Conservation (phyloP, 2,329 filamentous ascomycete species). For the Didymella pomorum region DNA sequence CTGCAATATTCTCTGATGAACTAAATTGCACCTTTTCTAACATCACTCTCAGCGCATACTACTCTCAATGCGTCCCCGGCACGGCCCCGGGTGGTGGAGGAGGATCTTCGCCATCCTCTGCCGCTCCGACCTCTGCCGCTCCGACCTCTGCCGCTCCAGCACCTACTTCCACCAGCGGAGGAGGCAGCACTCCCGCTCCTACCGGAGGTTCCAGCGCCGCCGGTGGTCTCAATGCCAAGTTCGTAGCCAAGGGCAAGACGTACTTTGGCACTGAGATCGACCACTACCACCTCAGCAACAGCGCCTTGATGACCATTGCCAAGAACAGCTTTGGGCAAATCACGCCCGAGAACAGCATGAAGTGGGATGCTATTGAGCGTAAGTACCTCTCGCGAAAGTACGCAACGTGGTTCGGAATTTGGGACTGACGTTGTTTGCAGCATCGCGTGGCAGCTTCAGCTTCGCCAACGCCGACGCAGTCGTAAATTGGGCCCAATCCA, state of each 20-base stretch:
- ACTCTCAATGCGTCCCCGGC: background rate
- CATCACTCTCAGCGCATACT: background rate
- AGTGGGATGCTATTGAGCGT: background rate
- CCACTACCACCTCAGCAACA: slow-evolving; percentile 8
- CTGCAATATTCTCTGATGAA: background rate
- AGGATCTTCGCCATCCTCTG: background rate
- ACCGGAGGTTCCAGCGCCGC: background rate
- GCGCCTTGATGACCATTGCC: background rate
- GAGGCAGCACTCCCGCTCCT: background rate
- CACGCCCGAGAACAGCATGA: background rate
- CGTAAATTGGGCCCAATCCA: background rate
- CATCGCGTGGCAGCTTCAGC: background rate
- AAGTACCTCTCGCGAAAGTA: background rate
- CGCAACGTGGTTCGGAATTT: background rate
- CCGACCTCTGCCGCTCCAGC: background rate
- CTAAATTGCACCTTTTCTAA: background rate
- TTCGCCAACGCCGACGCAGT: background rate
- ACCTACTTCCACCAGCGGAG: background rate
- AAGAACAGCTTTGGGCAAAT: background rate
- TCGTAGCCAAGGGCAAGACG: slow-evolving; percentile 1
- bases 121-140: background rate
- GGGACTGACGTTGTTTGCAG: background rate
- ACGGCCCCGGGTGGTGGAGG: background rate
- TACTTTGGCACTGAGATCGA: slow-evolving; percentile 7
- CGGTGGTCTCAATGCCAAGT: background rate